Evolutionary conservation across 495 filamentous ascomycete species (phyloP).

Genomic region (Tirmania nivea): DNA sequence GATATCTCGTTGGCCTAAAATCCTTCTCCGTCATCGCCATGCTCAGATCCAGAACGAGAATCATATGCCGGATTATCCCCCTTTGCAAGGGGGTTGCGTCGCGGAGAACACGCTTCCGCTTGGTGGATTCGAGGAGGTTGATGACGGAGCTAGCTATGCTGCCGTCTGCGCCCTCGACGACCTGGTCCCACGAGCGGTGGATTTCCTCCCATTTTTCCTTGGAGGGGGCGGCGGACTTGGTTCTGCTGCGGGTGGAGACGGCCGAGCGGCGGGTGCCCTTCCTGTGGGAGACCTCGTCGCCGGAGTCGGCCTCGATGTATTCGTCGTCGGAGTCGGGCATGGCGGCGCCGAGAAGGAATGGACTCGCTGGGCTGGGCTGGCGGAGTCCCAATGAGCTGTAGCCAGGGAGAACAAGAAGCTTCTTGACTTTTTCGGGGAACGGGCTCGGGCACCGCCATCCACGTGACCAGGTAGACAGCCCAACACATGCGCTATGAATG

Average conservation of each 20-base stretch:
- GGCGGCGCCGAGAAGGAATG: too few species aligned
- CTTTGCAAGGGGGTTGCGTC: conserved; percentile 90
- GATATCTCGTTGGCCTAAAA: conserved; percentile 64
- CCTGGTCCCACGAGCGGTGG: conserved; percentile 40
- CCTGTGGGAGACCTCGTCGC: not conserved
- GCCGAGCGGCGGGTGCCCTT: not conserved
- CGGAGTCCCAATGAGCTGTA: too few species aligned
- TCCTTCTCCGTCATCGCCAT: conserved; percentile 92
- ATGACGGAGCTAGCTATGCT: conserved; percentile 50
- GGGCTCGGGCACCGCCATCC: too few species aligned
- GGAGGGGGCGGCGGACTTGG: not conserved
- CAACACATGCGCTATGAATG: too few species aligned
- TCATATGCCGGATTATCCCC: conserved; percentile 85
- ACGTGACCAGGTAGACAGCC: too few species aligned
- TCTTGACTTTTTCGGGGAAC: too few species aligned
- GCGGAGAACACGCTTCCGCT: conserved; percentile 60
- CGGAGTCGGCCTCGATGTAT: not conserved
- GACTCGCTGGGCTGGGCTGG: too few species aligned
- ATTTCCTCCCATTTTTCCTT: conserved; percentile 35
- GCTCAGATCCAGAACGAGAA: conserved; percentile 81
- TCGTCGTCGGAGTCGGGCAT: not conserved
- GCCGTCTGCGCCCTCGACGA: conserved; percentile 51
- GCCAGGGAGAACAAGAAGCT: too few species aligned
- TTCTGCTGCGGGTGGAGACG: not conserved
- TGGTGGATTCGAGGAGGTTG: conserved; percentile 44